These are phyloP conservation scores for Cladorrhinum samala DNA, from an alignment of 495 filamentous ascomycete species.

Conservation along the genomic window DNA sequence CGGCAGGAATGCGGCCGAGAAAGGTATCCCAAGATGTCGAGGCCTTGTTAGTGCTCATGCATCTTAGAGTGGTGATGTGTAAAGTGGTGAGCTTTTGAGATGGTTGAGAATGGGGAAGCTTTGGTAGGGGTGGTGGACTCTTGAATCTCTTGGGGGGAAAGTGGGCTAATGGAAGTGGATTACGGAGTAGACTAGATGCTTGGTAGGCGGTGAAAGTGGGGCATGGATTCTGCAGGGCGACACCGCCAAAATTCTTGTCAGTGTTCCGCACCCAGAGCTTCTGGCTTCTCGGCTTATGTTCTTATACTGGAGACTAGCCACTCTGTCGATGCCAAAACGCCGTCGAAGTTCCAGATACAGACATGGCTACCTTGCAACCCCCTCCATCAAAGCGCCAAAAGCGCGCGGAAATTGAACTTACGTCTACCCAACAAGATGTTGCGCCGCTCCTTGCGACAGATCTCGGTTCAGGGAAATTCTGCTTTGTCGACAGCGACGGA, in stretches of 20 bases:
- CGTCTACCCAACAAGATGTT: conserved; percentile 70
- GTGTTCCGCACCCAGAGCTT: conserved; percentile 3
- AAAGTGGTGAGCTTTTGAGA: too few relatives aligned
- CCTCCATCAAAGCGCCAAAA: conserved; percentile 89
- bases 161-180: not conserved
- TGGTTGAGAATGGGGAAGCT: too few relatives aligned
- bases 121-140: too few relatives aligned
- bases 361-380: conserved; percentile 83
- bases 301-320: not conserved
- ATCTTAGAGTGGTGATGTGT: too few relatives aligned
- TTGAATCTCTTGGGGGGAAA: not conserved
- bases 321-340: not conserved
- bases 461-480: conserved; percentile 73
- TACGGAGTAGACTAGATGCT: too few relatives aligned
- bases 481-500: conserved; percentile 79
- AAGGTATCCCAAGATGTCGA: too few relatives aligned
- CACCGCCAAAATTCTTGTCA: conserved; percentile 28
- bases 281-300: not conserved
- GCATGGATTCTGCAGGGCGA: conserved; percentile 17
- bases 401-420: conserved; percentile 65
- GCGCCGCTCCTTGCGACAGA: conserved; percentile 59
- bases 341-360: not conserved
- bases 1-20: too few relatives aligned
- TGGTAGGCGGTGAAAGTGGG: conserved; percentile 2
- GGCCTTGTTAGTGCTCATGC: too few relatives aligned